Conservation (phyloP, 805 yeast genomes). For the Helenozyma rhizophorensis region DNA sequence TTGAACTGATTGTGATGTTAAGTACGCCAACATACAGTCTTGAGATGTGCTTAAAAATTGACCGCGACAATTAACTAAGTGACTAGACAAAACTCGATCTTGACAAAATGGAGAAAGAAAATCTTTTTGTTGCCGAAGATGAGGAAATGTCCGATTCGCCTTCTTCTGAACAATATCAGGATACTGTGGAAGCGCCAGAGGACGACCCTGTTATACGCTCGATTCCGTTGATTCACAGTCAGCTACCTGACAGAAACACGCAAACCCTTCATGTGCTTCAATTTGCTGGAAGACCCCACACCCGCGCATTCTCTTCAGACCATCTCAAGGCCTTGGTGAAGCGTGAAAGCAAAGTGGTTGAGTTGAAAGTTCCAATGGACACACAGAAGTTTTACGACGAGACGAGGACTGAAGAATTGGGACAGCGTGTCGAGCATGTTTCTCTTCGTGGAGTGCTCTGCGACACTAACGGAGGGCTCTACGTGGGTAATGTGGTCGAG, state of each 20-base stretch:
- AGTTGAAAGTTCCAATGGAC: constrained; percentile 72
- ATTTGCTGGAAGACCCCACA: constrained; percentile 44
- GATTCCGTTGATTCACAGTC: constrained; percentile 31
- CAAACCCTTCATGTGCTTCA: constrained; percentile 37
- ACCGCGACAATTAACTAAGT: no score
- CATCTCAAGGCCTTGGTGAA: constrained; percentile 51
- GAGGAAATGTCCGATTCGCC: constrained; percentile 10
- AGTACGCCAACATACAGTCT: no score
- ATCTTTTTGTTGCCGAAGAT: constrained; percentile 16
- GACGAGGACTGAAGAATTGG: constrained; percentile 62
- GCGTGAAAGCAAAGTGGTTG: constrained; percentile 58
- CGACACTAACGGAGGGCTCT: constrained; percentile 44
- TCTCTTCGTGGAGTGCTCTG: constrained; percentile 67
- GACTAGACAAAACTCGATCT: no score
- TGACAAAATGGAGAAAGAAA: constrained; percentile 8
- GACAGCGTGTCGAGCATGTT: constrained; percentile 51
- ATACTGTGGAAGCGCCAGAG: constrained; percentile 3
- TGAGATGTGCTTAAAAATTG: no score
- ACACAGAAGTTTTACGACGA: constrained; percentile 64
- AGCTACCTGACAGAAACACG: constrained; percentile 17
- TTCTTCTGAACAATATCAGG: constrained; percentile 1
- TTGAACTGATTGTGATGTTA: no score
- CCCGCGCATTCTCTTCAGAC: constrained; percentile 32
- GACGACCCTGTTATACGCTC: constrained; percentile 39
- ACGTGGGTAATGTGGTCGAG: constrained; percentile 27